Evolutionary conservation across 768 basidiomycete genomes (phyloP), one percentile per base, ranked within the genome.

Genomic region (Suillus americanus): DNA sequence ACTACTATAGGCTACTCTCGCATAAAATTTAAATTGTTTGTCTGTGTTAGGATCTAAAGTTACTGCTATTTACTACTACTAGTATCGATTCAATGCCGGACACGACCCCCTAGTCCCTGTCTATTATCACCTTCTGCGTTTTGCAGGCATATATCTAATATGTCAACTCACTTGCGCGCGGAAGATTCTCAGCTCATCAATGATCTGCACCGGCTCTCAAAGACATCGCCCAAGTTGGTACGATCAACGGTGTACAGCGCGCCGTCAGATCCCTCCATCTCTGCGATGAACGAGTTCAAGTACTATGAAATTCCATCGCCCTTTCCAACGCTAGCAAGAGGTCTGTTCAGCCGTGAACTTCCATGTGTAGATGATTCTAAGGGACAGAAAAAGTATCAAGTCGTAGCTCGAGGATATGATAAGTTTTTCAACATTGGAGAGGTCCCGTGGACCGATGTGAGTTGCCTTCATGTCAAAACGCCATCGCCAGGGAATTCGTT

Each of bases 381-480:
- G 50, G 74, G 71, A 45, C 78, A 74, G 82, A 70, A 66, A 56
- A 73, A 72, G 61, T 76, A 81, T 65, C 79, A 88, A 63, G 95
- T 99, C 63, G 88, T 97, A 1, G 90, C 85, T 0, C 81, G 97
- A 54, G 97, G 97, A 0, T 99, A 99, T 73, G 97, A 99, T 81
- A 99, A 99, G 80, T 99, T 99, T 78, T 99, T 98, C 82, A 98
- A 97, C 73, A 93, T 97, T 37, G 93, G 89, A 4, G 97, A 99
- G 75, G 94, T 98, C 5, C 92, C 90, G 3, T 99, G 96, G 95
- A 96, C 91, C 1, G 88, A 88, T 63, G 97, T 50, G 23, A 50
- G 48, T 50, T 50, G 48, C 25, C 23, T 50, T 23, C 14, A 50
- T 25, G 48, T 50, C 23, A 50, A 25, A 25, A 5, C 5, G 23